Conservation (phyloP, 139 green algal species). For the Chlamydomonas sp. region DNA sequence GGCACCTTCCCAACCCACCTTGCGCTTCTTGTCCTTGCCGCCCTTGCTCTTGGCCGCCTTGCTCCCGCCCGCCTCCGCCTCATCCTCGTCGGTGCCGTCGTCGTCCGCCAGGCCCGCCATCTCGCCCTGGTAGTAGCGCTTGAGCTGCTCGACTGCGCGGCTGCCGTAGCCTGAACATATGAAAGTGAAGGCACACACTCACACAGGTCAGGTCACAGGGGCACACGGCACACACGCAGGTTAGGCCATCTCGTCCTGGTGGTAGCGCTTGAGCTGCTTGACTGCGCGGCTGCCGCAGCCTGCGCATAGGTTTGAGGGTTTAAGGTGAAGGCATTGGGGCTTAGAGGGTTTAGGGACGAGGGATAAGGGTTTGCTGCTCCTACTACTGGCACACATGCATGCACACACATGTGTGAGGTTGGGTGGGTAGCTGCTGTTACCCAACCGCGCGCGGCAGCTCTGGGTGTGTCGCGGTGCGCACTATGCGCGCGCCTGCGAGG, state of each 20-base stretch:
- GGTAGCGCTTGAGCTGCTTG: conserved; percentile 48
- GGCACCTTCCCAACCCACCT: too few relatives aligned
- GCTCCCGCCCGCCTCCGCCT: not conserved
- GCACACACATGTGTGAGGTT: too few relatives aligned
- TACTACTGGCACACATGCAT: too few relatives aligned
- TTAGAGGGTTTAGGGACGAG: too few relatives aligned
- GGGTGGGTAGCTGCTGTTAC: too few relatives aligned
- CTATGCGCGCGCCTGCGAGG: too few relatives aligned
- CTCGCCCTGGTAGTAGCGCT: conserved; percentile 50
- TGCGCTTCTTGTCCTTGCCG: conserved; percentile 19
- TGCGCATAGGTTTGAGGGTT: not conserved
- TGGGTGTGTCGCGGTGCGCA: too few relatives aligned
- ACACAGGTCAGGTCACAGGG: not conserved
- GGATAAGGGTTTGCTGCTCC: too few relatives aligned
- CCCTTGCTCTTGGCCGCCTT: not conserved
- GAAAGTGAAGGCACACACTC: not conserved
- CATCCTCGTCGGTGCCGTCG: conserved; percentile 28
- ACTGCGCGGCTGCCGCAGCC: conserved; percentile 29
- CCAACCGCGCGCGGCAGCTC: too few relatives aligned
- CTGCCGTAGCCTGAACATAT: not conserved
- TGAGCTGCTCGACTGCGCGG: conserved; percentile 45
- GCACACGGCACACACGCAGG: not conserved
- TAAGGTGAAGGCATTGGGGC: too few relatives aligned
- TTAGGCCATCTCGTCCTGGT: conserved; percentile 37
- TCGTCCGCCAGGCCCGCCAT: conserved; percentile 40